Evolutionary conservation across 169 alveolate species (phyloP), one percentile per base, ranked within the genome.

Genomic region (Amoebophrya sp.): DNA sequence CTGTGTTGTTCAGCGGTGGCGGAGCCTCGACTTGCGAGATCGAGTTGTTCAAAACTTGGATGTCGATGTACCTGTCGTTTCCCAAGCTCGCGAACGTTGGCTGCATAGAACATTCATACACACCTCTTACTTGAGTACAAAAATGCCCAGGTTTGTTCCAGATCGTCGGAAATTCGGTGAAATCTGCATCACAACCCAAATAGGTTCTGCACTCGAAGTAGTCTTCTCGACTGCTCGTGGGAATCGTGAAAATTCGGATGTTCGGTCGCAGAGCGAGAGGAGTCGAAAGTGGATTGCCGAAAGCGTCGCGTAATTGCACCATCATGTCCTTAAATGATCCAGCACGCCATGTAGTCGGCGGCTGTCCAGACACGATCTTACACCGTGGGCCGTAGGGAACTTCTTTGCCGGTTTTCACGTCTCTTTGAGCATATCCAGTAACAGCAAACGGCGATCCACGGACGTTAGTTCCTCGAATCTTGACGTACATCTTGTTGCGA

Each of bases 261-360:
- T 47, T 47, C 29, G 65, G 65, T 18, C 65, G 65, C 18, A 12
- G 65, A 18, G 65, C 6, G 65, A 47, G 65, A 6, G 65, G 65
- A 12, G 65, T 47, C 29, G 65, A 47, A 18, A 47, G 65, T 18
- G 41, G n/a, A 76, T 89, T 89, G 36, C 91, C 91, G 91, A 23
- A 89, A 29, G 91, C 76, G 41, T 89, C 91, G 40, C 91, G 40
- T 3, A 89, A 36, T 76, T 89, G 91, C 53, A 89, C 12, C 91
- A 14, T 89, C 77, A 89, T 54, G 76, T 18, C 41, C 23, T 26
- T 2, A 26, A 36, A 89, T 76, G 41, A 41, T 38, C 91, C 91
- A 6, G 91, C 91, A 54, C 38, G 91, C 26, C n/a, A 41, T 34
- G 41, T 39, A 6, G 77, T 89, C 91, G 91, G 91, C 91, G 91